Base-by-base conservation (phyloP, 805 yeast genomes). In the Cyberlindnera misumaiensis region DNA sequence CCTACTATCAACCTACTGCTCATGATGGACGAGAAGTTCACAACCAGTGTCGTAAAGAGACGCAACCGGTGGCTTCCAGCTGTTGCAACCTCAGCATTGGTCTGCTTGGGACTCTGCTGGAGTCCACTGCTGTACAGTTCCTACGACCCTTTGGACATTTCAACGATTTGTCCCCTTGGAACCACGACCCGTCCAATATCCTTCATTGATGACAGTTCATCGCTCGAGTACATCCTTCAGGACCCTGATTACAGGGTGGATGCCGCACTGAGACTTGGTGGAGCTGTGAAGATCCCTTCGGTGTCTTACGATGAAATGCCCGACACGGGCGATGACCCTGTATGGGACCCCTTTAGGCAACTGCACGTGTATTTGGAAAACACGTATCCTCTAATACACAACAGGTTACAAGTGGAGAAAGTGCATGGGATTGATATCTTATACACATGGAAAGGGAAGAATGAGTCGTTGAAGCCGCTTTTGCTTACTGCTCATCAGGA, bases 401-500 rank as follows among this genome's bases (percentile, higher is more conserved):
- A 59, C 22, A 52, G 64, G n/a, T 60, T 80, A 42, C 64, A 69
- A 30, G 63, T 78, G n/a, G 77, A 72, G 38, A 68, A 60, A 18
- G 72, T 83, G 39, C 83, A 84, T 51, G 70, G 73, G 15, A 66
- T 76, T 41, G 90, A 86, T 3, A 59, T 85, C 40, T 65, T 86
- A 4, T 70, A 67, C 52, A 78, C 85, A 14, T 75, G 83, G 73
- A 55, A 69, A 41, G 95, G 95, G 11, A 55, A 71, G 3, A 53
- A 72, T 30, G 18, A 49, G 2, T 41, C 53, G 2, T 60, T 79
- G 48, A 76, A 80, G 53, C 95, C 95, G 6, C 48, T 80, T 16
- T 49, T 86, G 59, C 62, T 83, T 34, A 72, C 81, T 59, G 89
- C 93, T 3, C 95, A 86, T 56, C 85, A 80, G 55, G 95, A 86